Base-by-base conservation (phyloP, 2,329 filamentous ascomycete genomes). In the Chaetomium sp. region DNA sequence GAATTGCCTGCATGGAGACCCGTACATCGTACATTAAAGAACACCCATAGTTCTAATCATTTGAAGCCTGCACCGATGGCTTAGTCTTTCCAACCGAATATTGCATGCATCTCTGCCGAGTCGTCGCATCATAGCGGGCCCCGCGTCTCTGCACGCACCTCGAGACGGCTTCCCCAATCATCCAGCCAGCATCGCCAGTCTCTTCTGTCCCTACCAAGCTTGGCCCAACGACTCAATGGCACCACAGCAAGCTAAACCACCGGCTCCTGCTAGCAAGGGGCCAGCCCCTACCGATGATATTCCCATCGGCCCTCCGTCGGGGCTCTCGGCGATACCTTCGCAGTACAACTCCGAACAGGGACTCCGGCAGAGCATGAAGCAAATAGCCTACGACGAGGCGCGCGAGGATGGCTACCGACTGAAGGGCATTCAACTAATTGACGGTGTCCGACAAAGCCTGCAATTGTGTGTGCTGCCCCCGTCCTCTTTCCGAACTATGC, bases 341-440 rank as follows among this genome's bases (percentile, higher is more conserved):
- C 91, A 92, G 64, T 98, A 94, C 78, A 85, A 92, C 67, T 90
- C 92, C 69, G 92, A 97, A 75, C 88, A 92, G 71, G 87, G 87
- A 71, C 85, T 98, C 63, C 88, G 92, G 67, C 85, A 87, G 72
- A 88, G 88, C 75, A 84, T 96, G 64, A 82, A 84, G 53, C 85
- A 86, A 23, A 87, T 89, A 67, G 87, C 87, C 47, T 87, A 89
- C 72, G 90, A 91, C 73, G 87, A 91, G 59, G 87, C 90, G 45
- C 88, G 90, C 64, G 93, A 98, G 75, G 91, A 94, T 73, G 87
- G 80, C 67, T 87, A 92, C 69, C 88, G 94, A 60, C 79, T 98
- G 53, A 92, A 95, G 73, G 95, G 94, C 21, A 89, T 97, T 10
- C 86, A 92, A 65, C 90, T 94, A 83, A 94, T 99, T 67, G 92